phyloP scores from a whole-genome alignment of 208 protist genomes.

The Leishmania amazonensis region DNA sequence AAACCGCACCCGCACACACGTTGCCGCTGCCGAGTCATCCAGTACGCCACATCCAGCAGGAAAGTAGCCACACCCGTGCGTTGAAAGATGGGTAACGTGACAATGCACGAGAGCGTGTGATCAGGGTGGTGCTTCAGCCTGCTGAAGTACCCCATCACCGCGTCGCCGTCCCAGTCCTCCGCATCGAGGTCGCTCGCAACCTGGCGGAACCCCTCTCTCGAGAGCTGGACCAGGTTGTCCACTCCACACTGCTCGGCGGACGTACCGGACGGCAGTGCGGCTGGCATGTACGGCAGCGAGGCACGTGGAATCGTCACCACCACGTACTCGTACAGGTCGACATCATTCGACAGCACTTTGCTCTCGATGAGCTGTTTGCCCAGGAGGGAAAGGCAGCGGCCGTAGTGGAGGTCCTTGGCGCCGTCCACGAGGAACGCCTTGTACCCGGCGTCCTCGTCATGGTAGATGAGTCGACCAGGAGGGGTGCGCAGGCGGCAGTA shows the following conservation, averaged over 20 bases:
- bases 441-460: slow-evolving; percentile 37
- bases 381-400: slow-evolving; percentile 58
- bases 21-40: slow-evolving; percentile 55
- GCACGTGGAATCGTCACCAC: slow-evolving; percentile 57
- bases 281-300: slow-evolving; percentile 38
- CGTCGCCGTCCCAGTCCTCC: slow-evolving; percentile 59
- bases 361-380: slow-evolving; percentile 76
- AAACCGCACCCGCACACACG: slow-evolving; percentile 46
- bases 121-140: slow-evolving; percentile 65
- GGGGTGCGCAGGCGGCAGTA: slow-evolving; percentile 53
- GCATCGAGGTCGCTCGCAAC: slow-evolving; percentile 45
- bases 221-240: neutral
- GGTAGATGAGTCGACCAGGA: slow-evolving; percentile 56
- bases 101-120: slow-evolving; percentile 73
- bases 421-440: slow-evolving; percentile 64
- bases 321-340: slow-evolving; percentile 82
- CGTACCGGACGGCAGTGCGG: neutral
- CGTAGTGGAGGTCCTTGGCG: slow-evolving; percentile 68
- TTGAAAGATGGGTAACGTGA: slow-evolving; percentile 73
- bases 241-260: neutral
- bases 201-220: slow-evolving; percentile 36
- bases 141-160: slow-evolving; percentile 68
- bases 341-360: slow-evolving; percentile 67
- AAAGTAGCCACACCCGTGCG: slow-evolving; percentile 50
- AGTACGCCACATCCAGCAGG: slow-evolving; percentile 67